Evolutionary conservation across 179 eudicot genomes (phyloP).

Genomic region (Actinidia chinensis): DNA sequence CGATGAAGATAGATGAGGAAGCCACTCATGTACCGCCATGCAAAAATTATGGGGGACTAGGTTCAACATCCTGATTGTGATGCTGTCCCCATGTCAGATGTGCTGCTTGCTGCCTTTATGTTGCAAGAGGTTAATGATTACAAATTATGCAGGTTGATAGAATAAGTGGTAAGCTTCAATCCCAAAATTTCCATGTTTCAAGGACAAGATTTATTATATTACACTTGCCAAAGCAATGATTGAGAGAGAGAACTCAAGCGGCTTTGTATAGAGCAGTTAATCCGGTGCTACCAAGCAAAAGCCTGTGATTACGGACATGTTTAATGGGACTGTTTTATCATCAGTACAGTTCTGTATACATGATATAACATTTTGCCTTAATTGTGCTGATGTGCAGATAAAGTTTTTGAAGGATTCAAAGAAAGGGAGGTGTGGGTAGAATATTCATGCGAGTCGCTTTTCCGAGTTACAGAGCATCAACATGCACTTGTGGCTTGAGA

Average conservation of each 20-base stretch:
- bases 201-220: conserved; percentile 81
- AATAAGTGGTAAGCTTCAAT: conserved; percentile 72
- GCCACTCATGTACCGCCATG: too few species aligned
- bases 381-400: conserved; percentile 43
- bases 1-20: too few species aligned
- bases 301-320: conserved; percentile 86
- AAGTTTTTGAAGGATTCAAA: conserved; percentile 69
- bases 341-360: background rate
- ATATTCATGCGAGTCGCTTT: conserved; percentile 92
- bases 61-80: too few species aligned
- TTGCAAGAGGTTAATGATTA: conserved; percentile 16
- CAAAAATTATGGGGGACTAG: too few species aligned
- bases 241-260: conserved; percentile 57
- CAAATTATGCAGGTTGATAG: conserved; percentile 57
- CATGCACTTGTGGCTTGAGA: conserved; percentile 95
- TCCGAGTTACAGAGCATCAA: conserved; percentile 89
- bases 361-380: background rate
- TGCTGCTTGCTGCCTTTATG: background rate
- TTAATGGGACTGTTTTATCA: background rate
- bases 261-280: conserved; percentile 76
- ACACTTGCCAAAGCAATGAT: conserved; percentile 81
- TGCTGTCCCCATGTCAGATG: background rate
- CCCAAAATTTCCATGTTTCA: conserved; percentile 96
- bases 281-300: conserved; percentile 90
- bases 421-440: conserved; percentile 58